Evolutionary conservation across 2,329 filamentous ascomycete genomes (phyloP), one percentile per base, ranked within the genome.

Genomic region (Hymenoscyphus fructigenus): DNA sequence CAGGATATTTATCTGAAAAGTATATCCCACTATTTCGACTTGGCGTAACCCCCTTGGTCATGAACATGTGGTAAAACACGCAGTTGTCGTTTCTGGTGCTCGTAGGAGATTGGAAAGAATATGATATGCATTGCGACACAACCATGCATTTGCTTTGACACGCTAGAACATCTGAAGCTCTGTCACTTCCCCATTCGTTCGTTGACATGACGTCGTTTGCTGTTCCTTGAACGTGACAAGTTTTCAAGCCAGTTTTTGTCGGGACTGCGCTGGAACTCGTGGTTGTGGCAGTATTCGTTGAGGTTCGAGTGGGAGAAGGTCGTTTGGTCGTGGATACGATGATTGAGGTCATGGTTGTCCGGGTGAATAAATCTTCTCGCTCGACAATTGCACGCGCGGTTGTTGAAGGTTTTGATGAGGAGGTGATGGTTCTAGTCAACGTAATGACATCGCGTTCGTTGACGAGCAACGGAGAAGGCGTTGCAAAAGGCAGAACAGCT

Each of bases 1-100:
- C 59, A 3, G 66, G 66, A 66, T 67, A 69, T 41, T 69, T 69
- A 34, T 69, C 67, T 15, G 66, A 69, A n/a, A 69, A 67, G 38
- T 53, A 66, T 29, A 69, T 66, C 3, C 64, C 67, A 60, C 65
- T 69, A 7, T 36, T 60, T 17, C 23, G 59, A 36, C 59, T 65
- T 28, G 57, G 28, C 5, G 41, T 57, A n/a, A 69, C 64, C 14
- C 60, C 61, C 15, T 58, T 61, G 41, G 57, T 32, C 14, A 63
- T 65, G 10, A 63, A 62, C 32, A 65, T 64, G 26, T 65, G 47
- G 50, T 66, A 69, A 32, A 66, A 63, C 7, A 66, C 50, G 32
- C 65, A 69, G 44, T 67, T 66, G 17, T 65, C 47, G 15, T 63
- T 50, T 14, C 26, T 28, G 23, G 38, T 53, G 15, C 58, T 59